These are phyloP conservation scores for Pythium aquatile DNA, from an alignment of 352 stramenopile genomes.

Conservation along the genomic window DNA sequence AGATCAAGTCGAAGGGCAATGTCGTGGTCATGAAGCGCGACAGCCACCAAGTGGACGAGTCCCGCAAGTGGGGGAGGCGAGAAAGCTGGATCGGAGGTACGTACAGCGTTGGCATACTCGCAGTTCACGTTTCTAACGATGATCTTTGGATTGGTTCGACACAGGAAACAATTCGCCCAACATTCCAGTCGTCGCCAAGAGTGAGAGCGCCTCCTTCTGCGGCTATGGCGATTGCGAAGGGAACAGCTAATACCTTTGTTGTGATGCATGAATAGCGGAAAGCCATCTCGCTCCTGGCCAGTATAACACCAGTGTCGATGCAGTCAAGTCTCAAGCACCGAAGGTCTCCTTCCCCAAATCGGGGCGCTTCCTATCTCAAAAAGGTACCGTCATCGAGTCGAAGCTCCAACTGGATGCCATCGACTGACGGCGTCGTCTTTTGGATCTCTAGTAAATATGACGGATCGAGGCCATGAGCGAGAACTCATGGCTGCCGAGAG, in stretches of 20 bases:
- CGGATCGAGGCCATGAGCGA: constrained; percentile 55
- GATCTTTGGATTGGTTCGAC: not conserved
- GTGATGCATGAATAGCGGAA: constrained; percentile 31
- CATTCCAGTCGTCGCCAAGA: constrained; percentile 25
- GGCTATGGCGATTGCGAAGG: not conserved
- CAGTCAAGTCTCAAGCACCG: constrained; percentile 56
- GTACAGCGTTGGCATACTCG: too few relatives aligned
- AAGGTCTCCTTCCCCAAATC: constrained; percentile 81
- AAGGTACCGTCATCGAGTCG: constrained; percentile 36
- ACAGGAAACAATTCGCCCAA: constrained; percentile 24
- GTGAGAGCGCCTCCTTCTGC: not conserved
- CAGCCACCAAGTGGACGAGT: constrained; percentile 63
- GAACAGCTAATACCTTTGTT: not conserved
- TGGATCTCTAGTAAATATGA: constrained; percentile 54
- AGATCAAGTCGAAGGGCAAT: constrained; percentile 53
- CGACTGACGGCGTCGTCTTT: not conserved
- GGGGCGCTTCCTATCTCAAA: constrained; percentile 76
- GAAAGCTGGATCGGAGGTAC: constrained; percentile 82
- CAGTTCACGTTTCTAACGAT: too few relatives aligned
- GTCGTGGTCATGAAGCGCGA: constrained; percentile 78
- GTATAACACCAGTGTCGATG: constrained; percentile 69
- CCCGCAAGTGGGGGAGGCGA: constrained; percentile 65
- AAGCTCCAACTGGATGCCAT: too few relatives aligned
- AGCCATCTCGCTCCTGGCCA: constrained; percentile 59
- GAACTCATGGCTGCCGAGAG: constrained; percentile 76